Evolutionary conservation across 306 rosid genomes (phyloP).

Genomic region (Rosa persica): DNA sequence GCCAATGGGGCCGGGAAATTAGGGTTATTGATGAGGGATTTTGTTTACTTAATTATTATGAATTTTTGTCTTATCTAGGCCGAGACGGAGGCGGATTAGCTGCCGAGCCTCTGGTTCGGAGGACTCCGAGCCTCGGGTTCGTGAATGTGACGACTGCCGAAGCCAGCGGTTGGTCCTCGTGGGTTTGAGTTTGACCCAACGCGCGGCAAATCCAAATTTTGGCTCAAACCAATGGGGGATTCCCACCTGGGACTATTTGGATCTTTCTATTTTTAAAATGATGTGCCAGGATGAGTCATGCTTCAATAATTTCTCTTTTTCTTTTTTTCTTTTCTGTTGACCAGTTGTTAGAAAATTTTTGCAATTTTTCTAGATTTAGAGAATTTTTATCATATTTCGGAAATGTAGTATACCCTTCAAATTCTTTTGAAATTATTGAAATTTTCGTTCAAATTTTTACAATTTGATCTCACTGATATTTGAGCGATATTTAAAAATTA

Average conservation of each 20-base stretch:
- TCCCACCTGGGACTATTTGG: conserved; percentile 35
- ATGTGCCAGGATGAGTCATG: background rate
- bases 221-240: background rate
- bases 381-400: too few species aligned
- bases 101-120: conserved; percentile 31
- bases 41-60: background rate
- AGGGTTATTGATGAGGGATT: conserved; percentile 6
- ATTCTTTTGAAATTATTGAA: too few species aligned
- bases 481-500: too few species aligned
- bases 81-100: background rate
- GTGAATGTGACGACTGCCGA: conserved; percentile 43
- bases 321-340: background rate
- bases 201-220: conserved; percentile 96
- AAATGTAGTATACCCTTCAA: too few species aligned
- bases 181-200: conserved; percentile 21
- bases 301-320: background rate
- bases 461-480: too few species aligned
- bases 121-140: conserved; percentile 39
- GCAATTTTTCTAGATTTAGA: too few species aligned
- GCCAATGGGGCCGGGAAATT: conserved; percentile 27
- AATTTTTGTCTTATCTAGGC: conserved; percentile 35
- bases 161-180: conserved; percentile 35
- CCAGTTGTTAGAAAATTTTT: background rate
- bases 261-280: background rate
- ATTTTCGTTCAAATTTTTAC: too few species aligned